These are phyloP conservation scores for Lactifluus subvellereus DNA, from an alignment of 768 basidiomycete species.

Conservation along the genomic window DNA sequence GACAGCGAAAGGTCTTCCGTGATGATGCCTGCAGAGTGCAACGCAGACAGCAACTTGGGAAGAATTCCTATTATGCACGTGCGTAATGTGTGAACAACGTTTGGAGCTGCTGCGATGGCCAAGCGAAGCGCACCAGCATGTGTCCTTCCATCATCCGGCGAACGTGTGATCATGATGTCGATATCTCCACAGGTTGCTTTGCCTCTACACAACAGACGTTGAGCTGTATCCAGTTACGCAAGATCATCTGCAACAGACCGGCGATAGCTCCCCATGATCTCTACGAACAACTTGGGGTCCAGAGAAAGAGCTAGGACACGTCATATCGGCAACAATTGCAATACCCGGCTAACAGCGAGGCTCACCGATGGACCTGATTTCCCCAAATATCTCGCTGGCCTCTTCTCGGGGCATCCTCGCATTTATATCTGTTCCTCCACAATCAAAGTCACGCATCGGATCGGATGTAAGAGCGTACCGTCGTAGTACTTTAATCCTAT, in stretches of 20 bases:
- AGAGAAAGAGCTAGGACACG: slow-evolving; percentile 52
- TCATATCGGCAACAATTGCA: neutral
- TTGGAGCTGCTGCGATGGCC: neutral
- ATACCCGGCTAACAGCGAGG: neutral
- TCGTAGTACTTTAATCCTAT: slow-evolving; percentile 68
- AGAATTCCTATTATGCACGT: slow-evolving; percentile 47
- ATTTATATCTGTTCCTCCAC: slow-evolving; percentile 55
- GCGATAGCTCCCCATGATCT: slow-evolving; percentile 91
- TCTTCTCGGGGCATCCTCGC: slow-evolving; percentile 80
- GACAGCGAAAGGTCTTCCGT: slow-evolving; percentile 77
- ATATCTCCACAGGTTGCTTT: slow-evolving; percentile 85
- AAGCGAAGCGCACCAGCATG: slow-evolving; percentile 54
- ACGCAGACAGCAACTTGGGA: slow-evolving; percentile 45
- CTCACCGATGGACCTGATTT: slow-evolving; percentile 67
- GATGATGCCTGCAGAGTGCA: slow-evolving; percentile 58
- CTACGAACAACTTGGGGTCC: slow-evolving; percentile 65
- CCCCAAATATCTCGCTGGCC: slow-evolving; percentile 63
- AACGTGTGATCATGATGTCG: slow-evolving; percentile 81
- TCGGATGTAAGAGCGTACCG: slow-evolving; percentile 37
- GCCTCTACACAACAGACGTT: slow-evolving; percentile 44
- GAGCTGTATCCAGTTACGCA: neutral
- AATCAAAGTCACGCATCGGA: neutral
- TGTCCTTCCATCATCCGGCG: slow-evolving; percentile 62
- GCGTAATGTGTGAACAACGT: neutral
- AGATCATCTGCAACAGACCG: slow-evolving; percentile 38